Evolutionary conservation across 1,284 basidiomycete genomes (phyloP).

Genomic region (Tilletiopsis washingtonensis): DNA sequence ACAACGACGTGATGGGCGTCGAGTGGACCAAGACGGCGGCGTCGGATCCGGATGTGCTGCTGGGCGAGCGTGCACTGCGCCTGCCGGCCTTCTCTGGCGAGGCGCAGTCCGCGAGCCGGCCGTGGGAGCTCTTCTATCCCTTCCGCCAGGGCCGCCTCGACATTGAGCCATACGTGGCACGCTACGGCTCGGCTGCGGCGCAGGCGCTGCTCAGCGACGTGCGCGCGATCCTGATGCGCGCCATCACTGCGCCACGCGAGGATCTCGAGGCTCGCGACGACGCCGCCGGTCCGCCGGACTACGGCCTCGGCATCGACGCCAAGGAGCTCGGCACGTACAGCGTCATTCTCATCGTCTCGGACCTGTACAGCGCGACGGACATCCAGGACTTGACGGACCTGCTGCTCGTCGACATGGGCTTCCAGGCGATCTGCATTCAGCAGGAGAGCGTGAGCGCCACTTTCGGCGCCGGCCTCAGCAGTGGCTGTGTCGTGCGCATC

Average conservation of each 20-base stretch:
- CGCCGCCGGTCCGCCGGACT: slow-evolving; percentile 10
- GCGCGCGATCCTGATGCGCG: slow-evolving; percentile 30
- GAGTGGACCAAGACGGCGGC: slow-evolving; percentile 34
- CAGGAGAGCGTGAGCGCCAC: slow-evolving; percentile 77
- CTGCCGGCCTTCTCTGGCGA: slow-evolving; percentile 29
- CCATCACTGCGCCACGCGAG: slow-evolving; percentile 33
- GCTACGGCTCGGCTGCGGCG: slow-evolving; percentile 34
- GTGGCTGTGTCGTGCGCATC: slow-evolving; percentile 90
- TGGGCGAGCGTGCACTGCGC: slow-evolving; percentile 40
- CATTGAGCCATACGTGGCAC: slow-evolving; percentile 29
- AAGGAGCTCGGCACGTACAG: slow-evolving; percentile 54
- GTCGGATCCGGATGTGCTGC: slow-evolving; percentile 20
- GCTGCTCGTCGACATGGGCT: slow-evolving; percentile 68
- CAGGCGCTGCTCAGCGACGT: slow-evolving; percentile 37
- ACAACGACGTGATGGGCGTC: slow-evolving; percentile 43
- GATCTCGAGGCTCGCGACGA: slow-evolving; percentile 17
- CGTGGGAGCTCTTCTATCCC: slow-evolving; percentile 42
- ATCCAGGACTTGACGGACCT: slow-evolving; percentile 71
- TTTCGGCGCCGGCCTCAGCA: slow-evolving; percentile 88
- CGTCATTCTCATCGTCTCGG: slow-evolving; percentile 82
- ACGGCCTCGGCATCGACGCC: slow-evolving; percentile 37
- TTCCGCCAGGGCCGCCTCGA: slow-evolving; percentile 36
- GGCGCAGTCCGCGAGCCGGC: not conserved
- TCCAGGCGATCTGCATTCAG: slow-evolving; percentile 39
- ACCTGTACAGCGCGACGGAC: slow-evolving; percentile 78